A percentile compares a stretch with the other conserved stretches of the same genome.
Evolutionary conservation across 768 basidiomycete genomes (phyloP).

Genomic region (Boletales sp.): DNA sequence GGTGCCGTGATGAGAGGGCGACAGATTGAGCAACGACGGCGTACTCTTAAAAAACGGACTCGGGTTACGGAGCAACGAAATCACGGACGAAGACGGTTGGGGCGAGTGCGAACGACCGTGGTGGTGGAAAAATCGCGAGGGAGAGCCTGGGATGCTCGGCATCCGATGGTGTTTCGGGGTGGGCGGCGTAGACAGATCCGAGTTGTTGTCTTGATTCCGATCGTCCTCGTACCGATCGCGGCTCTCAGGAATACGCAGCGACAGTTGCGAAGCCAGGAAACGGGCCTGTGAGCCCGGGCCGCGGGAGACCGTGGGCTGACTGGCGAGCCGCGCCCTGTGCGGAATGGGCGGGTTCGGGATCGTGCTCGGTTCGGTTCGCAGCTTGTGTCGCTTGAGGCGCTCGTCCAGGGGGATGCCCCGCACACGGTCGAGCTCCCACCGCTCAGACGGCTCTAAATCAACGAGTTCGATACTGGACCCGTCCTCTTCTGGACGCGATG

Average conservation of each 20-base stretch:
- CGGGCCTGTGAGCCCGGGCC: conserved; percentile 28
- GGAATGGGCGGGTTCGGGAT: conserved; percentile 14
- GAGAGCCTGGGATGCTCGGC: conserved; percentile 28
- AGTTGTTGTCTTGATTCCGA: conserved; percentile 26
- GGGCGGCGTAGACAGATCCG: conserved; percentile 30
- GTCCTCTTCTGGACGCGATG: conserved; percentile 40
- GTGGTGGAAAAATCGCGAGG: conserved; percentile 28
- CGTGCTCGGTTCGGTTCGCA: conserved; percentile 30
- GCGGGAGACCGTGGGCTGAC: conserved; percentile 26
- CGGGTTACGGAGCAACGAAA: conserved; percentile 32
- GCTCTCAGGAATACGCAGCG: conserved; percentile 32
- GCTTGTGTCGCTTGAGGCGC: conserved; percentile 34
- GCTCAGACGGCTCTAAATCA: conserved; percentile 41
- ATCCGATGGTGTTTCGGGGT: conserved; percentile 32
- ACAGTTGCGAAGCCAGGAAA: conserved; percentile 31
- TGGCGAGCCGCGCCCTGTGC: conserved; percentile 30
- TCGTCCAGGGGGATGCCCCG: conserved; percentile 42
- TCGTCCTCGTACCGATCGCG: conserved; percentile 32
- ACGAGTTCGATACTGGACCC: conserved; percentile 51
- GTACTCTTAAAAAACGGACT: conserved; percentile 35
- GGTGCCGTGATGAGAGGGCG: conserved; percentile 30
- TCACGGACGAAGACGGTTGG: conserved; percentile 33
- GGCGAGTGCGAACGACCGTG: conserved; percentile 27
- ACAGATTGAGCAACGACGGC: conserved; percentile 28
- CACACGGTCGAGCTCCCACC: conserved; percentile 43